Conservation (phyloP, 805 yeast species). For the Candida takata region DNA sequence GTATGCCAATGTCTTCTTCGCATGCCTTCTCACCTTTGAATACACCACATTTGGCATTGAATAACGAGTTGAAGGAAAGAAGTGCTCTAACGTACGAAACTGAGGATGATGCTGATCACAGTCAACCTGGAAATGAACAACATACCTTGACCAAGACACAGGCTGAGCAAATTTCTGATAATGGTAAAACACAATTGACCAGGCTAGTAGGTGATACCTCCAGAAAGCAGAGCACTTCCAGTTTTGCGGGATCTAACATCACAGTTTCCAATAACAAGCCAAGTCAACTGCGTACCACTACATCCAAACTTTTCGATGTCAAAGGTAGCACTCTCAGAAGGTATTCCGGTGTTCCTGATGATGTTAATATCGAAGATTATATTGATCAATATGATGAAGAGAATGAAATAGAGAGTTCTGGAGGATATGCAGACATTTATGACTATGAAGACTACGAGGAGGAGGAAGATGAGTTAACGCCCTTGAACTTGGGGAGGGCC, state of each 20-base stretch:
- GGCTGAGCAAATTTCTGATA: slow-evolving; percentile 1
- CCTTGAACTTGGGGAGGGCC: slow-evolving; percentile 18
- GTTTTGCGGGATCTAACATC: slow-evolving; percentile 4
- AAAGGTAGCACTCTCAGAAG: slow-evolving; percentile 68
- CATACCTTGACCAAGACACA: slow-evolving; percentile 7
- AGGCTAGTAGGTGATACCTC: slow-evolving; percentile 16
- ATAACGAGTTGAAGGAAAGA: slow-evolving; percentile 9
- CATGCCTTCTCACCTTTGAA: slow-evolving; percentile 4
- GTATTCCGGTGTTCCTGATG: slow-evolving; percentile 65
- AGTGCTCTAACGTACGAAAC: slow-evolving; percentile 8
- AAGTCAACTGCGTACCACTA: slow-evolving; percentile 51
- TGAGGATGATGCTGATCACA: slow-evolving; percentile 12
- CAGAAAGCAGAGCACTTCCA: slow-evolving; percentile 15
- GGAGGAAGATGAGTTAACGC: slow-evolving; percentile 24
- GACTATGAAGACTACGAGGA: slow-evolving; percentile 21
- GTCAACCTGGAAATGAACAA: slow-evolving; percentile 6
- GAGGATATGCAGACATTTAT: slow-evolving; percentile 22
- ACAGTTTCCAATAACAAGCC: not conserved
- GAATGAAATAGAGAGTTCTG: slow-evolving; percentile 28
- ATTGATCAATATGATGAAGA: slow-evolving; percentile 37
- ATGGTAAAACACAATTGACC: slow-evolving; percentile 9
- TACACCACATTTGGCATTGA: slow-evolving; percentile 3
- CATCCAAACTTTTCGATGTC: slow-evolving; percentile 66
- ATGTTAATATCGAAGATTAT: slow-evolving; percentile 38
- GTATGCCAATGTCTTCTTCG: slow-evolving; percentile 19